A percentile compares a stretch with the other conserved stretches of the same genome.
These are phyloP conservation scores for Dendrocalamus sinicus DNA, from an alignment of 176 grass and related monocot species.

Conservation along the genomic window DNA sequence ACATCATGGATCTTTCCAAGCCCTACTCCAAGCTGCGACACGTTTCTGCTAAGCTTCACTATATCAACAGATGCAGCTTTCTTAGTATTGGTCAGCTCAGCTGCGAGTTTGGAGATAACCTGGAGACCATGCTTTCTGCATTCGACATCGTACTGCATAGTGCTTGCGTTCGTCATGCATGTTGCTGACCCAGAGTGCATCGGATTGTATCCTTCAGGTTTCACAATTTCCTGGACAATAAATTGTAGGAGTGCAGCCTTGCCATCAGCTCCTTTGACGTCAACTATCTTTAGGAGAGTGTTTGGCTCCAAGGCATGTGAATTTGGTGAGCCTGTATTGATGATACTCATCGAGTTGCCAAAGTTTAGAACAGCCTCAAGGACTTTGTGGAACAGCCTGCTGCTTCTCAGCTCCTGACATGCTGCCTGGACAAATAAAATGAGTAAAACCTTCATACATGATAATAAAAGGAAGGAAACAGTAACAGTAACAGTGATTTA, in stretches of 20 bases:
- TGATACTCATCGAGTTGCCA: conserved; percentile 71
- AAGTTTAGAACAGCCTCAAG: conserved; percentile 74
- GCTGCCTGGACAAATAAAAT: conserved; percentile 58
- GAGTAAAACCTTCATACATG: no score
- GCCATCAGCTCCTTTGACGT: conserved; percentile 84
- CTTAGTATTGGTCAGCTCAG: conserved; percentile 71
- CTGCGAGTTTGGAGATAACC: conserved; percentile 51
- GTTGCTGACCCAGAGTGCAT: neutral
- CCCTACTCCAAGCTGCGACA: conserved; percentile 62
- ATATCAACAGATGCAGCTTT: conserved; percentile 75
- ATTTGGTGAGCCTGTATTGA: conserved; percentile 56
- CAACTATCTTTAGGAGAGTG: conserved; percentile 76
- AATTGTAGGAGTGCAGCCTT: conserved; percentile 77
- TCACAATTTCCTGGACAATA: conserved; percentile 75
- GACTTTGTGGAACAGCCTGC: conserved; percentile 80
- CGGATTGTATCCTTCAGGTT: conserved; percentile 57
- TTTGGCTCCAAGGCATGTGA: conserved; percentile 77
- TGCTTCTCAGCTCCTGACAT: conserved; percentile 79
- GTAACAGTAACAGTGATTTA: neutral
- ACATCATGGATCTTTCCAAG: conserved; percentile 77
- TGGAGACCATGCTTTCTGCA: conserved; percentile 67
- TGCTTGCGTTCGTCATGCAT: neutral
- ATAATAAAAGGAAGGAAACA: neutral
- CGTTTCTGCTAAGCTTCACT: conserved; percentile 49
- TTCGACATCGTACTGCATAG: conserved; percentile 29